Base-by-base conservation (phyloP, 164 flowering plant species). In the Dillenia suffruticosa region DNA sequence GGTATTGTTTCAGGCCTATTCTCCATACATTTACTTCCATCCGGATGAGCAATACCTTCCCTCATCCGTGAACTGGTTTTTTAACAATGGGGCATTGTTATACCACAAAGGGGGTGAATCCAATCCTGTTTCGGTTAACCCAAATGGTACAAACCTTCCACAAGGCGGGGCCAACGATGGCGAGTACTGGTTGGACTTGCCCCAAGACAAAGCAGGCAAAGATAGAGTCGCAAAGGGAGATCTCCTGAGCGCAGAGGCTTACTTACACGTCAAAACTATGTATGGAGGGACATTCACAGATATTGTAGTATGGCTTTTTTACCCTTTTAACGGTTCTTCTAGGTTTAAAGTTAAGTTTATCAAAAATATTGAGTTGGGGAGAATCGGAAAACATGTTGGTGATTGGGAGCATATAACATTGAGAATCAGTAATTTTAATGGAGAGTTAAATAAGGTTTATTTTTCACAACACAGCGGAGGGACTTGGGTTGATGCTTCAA, bases 161-260 rank as follows among this genome's bases (percentile, higher is more conserved):
- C 88, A 78, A 65, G 94, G 81, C 46, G 96, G 92, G 19, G 59
- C 85, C 0, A 78, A 86, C 44, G 97, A 90, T 63, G 97, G 77
- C 1, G 46, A 70, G 11, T 90, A 85, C 44, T 93, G 98, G 97
- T 56, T 93, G 46, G 98, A 90, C 66, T 85, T 93, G 11, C 96
- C 98, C 0, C 46, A 19, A 0, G 84, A 84, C 44, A 61, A 62
- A 6, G 61, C n/a, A 0, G 78, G 63, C 6, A 79, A 67, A 57
- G 90, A 84, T 24, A 74, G 60, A 51, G 83, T 86, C 10, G 84
- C 75, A 70, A 83, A 78, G 61, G 97, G 98, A 9, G 76, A 86
- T 16, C 47, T 90, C 24, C 64, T 59, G 46, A 76, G 64, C 60
- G 15, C 85, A 1, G 65, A 65, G 59, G 85, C 76, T 19, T 93